phyloP scores from a whole-genome alignment of 352 stramenopile species.

The Phytopythium delawarense region DNA sequence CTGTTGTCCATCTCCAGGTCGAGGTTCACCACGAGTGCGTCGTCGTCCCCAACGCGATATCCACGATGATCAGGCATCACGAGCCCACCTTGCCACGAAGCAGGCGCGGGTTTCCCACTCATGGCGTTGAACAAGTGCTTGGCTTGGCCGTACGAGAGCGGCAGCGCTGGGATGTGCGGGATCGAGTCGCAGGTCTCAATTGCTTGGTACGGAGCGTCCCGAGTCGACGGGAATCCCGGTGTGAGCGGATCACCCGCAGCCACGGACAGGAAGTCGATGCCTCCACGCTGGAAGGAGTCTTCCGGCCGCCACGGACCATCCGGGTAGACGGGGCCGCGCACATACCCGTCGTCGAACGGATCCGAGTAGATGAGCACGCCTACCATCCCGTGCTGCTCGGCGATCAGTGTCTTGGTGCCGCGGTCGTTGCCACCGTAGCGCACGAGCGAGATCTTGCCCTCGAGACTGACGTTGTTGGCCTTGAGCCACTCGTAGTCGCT shows the following conservation, averaged over 20 bases:
- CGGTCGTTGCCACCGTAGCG: slow-evolving; percentile 44
- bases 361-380: slow-evolving; percentile 87
- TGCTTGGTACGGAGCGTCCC: slow-evolving; percentile 25
- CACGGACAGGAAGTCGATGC: slow-evolving; percentile 64
- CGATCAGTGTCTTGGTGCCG: slow-evolving; percentile 2
- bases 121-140: slow-evolving; percentile 50
- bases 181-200: slow-evolving; percentile 27
- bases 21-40: slow-evolving; percentile 26
- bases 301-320: slow-evolving; percentile 67
- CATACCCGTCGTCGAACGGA: slow-evolving; percentile 77
- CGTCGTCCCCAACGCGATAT: slow-evolving; percentile 58
- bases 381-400: slow-evolving; percentile 39
- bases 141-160: slow-evolving; percentile 67
- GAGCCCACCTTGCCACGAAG: slow-evolving; percentile 46
- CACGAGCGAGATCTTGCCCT: slow-evolving; percentile 58
- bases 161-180: slow-evolving; percentile 51
- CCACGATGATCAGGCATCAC: slow-evolving; percentile 25
- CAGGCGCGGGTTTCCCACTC: slow-evolving; percentile 33
- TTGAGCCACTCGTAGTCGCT: slow-evolving; percentile 66
- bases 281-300: slow-evolving; percentile 76
- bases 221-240: slow-evolving; percentile 33
- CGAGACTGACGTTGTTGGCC: slow-evolving; percentile 38
- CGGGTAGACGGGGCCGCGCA: slow-evolving; percentile 57
- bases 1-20: slow-evolving; percentile 66
- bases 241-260: slow-evolving; percentile 56